phyloP scores from a whole-genome alignment of 169 alveolate species.

The Eimeria falciformis region DNA sequence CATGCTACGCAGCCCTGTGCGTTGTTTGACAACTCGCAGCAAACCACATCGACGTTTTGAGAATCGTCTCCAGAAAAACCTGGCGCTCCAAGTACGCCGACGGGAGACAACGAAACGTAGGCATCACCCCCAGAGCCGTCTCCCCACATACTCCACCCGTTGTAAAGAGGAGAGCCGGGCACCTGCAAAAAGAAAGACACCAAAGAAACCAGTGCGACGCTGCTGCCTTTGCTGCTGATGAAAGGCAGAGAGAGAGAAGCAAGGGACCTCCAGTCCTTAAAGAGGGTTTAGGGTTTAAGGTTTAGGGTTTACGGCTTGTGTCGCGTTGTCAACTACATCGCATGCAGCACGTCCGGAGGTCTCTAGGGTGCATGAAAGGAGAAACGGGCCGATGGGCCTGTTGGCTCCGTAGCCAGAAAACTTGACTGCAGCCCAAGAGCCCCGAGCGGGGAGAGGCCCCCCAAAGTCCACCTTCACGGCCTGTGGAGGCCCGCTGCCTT shows the following conservation, averaged over 20 bases:
- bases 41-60: neutral
- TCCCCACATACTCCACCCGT: slow-evolving; percentile 9
- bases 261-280: neutral
- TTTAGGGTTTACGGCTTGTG: neutral
- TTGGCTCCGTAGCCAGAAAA: neutral
- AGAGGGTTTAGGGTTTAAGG: neutral
- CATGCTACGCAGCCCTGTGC: neutral
- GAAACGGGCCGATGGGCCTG: neutral
- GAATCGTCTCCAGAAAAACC: neutral
- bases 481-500: neutral
- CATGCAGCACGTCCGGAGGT: neutral
- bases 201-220: neutral
- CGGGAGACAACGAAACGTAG: neutral
- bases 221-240: neutral
- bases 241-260: neutral
- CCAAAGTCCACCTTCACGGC: neutral
- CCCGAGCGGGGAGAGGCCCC: neutral
- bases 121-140: neutral
- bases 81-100: neutral
- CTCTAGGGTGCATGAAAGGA: neutral
- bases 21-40: neutral
- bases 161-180: neutral
- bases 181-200: neutral
- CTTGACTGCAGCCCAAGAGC: neutral
- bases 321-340: neutral